These are phyloP conservation scores for Arabis alpina DNA, from an alignment of 345 rosid species.

Conservation along the genomic window DNA sequence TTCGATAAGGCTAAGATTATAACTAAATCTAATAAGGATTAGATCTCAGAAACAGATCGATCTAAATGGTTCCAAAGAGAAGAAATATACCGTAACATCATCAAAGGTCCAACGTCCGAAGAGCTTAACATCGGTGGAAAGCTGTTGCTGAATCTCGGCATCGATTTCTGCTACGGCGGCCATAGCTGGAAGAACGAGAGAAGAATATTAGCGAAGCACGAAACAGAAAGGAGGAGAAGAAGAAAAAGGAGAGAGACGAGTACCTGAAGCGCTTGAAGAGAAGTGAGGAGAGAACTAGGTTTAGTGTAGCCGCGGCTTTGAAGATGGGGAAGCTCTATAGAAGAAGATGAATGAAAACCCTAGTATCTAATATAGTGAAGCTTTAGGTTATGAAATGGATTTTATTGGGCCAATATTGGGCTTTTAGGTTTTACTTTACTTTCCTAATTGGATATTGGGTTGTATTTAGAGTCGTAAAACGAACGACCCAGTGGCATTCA, in stretches of 20 bases:
- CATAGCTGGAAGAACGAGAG: constrained; percentile 32
- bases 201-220: constrained; percentile 9
- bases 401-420: constrained; percentile 27
- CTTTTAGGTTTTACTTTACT: neutral
- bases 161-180: constrained; percentile 40
- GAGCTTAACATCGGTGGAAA: constrained; percentile 57
- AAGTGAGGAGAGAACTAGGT: constrained; percentile 18
- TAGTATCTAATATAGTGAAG: neutral
- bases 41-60: neutral
- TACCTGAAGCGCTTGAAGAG: neutral
- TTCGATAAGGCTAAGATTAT: constrained; percentile 1
- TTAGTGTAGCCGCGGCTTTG: constrained; percentile 23
- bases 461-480: too few relatives aligned
- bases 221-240: accelerated
- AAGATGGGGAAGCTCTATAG: neutral
- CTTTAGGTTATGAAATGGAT: constrained; percentile 8
- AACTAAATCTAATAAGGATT: neutral
- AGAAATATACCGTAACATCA: constrained; percentile 57
- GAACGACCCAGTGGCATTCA: too few relatives aligned
- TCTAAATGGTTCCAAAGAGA: neutral
- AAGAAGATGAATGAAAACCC: constrained; percentile 25
- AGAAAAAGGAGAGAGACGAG: neutral
- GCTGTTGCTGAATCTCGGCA: constrained; percentile 42
- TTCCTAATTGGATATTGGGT: too few relatives aligned
- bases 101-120: constrained; percentile 90